Base-by-base conservation (phyloP, 2,329 filamentous ascomycete genomes). In the Huntiella savannae region DNA sequence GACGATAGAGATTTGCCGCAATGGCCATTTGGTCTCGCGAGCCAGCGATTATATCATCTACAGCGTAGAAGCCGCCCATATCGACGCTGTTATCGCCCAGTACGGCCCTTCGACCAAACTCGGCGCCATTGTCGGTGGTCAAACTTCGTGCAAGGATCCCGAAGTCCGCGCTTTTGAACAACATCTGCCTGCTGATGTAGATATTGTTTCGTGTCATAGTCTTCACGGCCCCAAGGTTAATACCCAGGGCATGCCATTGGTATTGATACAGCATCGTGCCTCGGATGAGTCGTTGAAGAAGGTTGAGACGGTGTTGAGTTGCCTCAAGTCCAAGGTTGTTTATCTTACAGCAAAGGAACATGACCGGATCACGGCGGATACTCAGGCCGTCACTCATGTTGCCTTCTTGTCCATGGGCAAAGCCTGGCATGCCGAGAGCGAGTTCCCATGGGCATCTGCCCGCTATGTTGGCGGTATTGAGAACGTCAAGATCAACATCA, bases 401-500 rank as follows among this genome's bases (percentile, higher is more conserved):
- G 91, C 92, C 22, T 98, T 98, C 61, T 69, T 98, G 43, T 84
- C 81, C 58, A 98, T 98, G 91, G 91, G 92, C 52, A 92, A 88
- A 52, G 91, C 91, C 6, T 98, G 92, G 92, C 82, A 86, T 54
- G 87, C 87, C 32, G 92, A 92, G 60, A 75, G 79, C 49, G 85
- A 98, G 60, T 98, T 96, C 56, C 91, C 92, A 0, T 98, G 91
- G 91, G 88, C 96, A 56, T 77, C 88, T 40, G 77, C 79, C n/a
- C 85, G 91, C 52, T 98, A 96, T 62, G 77, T 95, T 3, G 91
- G 91, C 49, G 92, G 91, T 45, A 93, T 98, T 56, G 91, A 98
- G 63, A 98, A 98, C 61, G 88, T 96, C 56, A 98, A 98, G 66
- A 94, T 96, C 67, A 98, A 98, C 65, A 78, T 96, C 54, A 96